A percentile compares a stretch with the other conserved stretches of the same genome.
Conservation (phyloP, 148 eudicot genomes). For the Pouteria glomerata region DNA sequence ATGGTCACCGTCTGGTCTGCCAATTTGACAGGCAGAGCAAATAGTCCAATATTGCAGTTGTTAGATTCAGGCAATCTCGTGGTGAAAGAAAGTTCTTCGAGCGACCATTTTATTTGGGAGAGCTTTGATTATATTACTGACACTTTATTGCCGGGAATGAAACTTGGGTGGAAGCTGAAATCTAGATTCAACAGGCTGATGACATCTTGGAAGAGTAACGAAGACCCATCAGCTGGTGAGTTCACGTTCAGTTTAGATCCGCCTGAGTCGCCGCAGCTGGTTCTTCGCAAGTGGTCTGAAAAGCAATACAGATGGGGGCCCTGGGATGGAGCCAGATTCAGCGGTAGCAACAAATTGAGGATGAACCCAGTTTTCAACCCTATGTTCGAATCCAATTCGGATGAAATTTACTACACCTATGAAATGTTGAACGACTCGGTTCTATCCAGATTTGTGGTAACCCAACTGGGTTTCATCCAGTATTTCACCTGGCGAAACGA, state of each 20-base stretch:
- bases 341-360: slow-evolving; percentile 2
- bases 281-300: background rate
- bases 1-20: background rate
- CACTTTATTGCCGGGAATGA: slow-evolving; percentile 10
- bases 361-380: background rate
- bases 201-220: slow-evolving; percentile 3
- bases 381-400: background rate
- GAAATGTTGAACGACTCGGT: background rate
- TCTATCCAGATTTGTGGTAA: slow-evolving; percentile 8
- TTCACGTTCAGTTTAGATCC: slow-evolving; percentile 5
- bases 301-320: slow-evolving; percentile 20
- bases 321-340: slow-evolving; percentile 16
- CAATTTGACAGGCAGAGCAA: background rate
- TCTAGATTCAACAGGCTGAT: background rate
- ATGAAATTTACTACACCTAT: slow-evolving; percentile 1
- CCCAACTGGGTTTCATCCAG: slow-evolving; percentile 2
- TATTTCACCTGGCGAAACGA: slow-evolving; percentile 2
- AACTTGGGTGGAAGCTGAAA: slow-evolving; percentile 8
- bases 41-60: background rate
- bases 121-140: slow-evolving; percentile 6
- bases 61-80: slow-evolving; percentile 14
- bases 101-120: background rate
- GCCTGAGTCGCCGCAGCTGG: slow-evolving; percentile 1
- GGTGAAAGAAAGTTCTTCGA: background rate
- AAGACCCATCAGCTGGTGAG: slow-evolving; percentile 9